These are phyloP conservation scores for Ganoderma leucocontextum DNA, from an alignment of 1,284 basidiomycete genomes.

Conservation along the genomic window DNA sequence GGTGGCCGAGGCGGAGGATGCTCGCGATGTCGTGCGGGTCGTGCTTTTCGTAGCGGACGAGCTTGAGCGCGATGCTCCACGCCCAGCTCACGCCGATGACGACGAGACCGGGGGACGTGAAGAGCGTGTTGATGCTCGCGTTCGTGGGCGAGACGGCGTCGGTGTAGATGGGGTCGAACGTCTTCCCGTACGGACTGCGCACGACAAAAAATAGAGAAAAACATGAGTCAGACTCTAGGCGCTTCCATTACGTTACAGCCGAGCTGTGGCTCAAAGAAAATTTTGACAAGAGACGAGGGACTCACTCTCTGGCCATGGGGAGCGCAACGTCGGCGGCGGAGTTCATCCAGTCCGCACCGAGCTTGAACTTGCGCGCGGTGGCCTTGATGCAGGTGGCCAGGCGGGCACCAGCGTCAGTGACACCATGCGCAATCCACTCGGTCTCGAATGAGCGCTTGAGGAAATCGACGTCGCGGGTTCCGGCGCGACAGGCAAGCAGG, in stretches of 20 bases:
- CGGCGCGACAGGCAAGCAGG: slow-evolving; percentile 52
- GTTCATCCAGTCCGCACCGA: slow-evolving; percentile 79
- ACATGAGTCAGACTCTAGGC: slow-evolving; percentile 8
- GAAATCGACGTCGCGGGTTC: slow-evolving; percentile 72
- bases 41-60: slow-evolving; percentile 67
- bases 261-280: slow-evolving; percentile 4
- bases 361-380: slow-evolving; percentile 56
- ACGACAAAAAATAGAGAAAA: slow-evolving; percentile 1
- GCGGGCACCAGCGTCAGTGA: slow-evolving; percentile 57
- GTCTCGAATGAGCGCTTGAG: slow-evolving; percentile 63
- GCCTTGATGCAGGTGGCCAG: slow-evolving; percentile 62
- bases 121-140: slow-evolving; percentile 60
- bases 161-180: slow-evolving; percentile 66
- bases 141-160: slow-evolving; percentile 60
- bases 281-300: slow-evolving; percentile 14
- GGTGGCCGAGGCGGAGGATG: slow-evolving; percentile 58
- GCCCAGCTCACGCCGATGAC: slow-evolving; percentile 70
- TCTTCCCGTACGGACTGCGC: slow-evolving; percentile 47
- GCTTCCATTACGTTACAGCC: slow-evolving; percentile 11
- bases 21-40: slow-evolving; percentile 50
- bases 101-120: slow-evolving; percentile 57
- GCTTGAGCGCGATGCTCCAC: slow-evolving; percentile 74
- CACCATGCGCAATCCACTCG: slow-evolving; percentile 58
- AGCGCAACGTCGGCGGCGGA: slow-evolving; percentile 71
- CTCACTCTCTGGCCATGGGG: slow-evolving; percentile 68